Evolutionary conservation across 805 yeast genomes (phyloP), one percentile per base, ranked within the genome.

Genomic region (Peterozyma xylosa): DNA sequence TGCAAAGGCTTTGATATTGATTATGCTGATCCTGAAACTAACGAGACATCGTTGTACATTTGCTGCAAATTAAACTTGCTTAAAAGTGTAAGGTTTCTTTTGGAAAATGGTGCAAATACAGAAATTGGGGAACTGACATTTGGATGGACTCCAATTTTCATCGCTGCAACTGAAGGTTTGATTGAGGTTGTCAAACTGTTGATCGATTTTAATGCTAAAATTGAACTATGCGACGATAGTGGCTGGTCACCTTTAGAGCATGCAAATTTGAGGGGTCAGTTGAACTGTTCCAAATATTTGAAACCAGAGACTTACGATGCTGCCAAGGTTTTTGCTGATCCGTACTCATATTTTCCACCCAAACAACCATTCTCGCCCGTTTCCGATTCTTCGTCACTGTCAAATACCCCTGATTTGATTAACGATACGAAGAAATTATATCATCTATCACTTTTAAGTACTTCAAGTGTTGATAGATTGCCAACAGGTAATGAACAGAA

Each of bases 191-290:
- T 80, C 5, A 60, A 73, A 37, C 48, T 74, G 9, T 68, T 91
- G 48, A 60, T 82, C 29, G 62, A 65, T 0, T 56, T 70, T 37
- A 79, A 78, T 16, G 84, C 88, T 5, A 64, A 69, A 7, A 75
- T 66, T 46, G 73, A 75, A 37, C 62, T 68, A 27, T 70, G 74
- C 14, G 98, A 91, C 64, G 82, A 78, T 38, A 82, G 93, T 42
- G 97, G 97, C 0, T 91, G 98, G 98, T 78, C 88, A 15, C 96
- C 98, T n/a, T 80, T 88, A 80, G 98, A 91, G 56, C 98, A 91
- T 61, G 96, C 97, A 0, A 82, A 87, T 40, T 67, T 91, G 38
- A 73, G 97, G 53, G 98, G 98, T 5, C 95, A 89, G 59, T 64
- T 90, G 46, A 71, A 67, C 2, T 75, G 87, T 33, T 82, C 93